These are phyloP conservation scores for Zygosaccharomyces lentus DNA, from an alignment of 805 yeast genomes.

Conservation along the genomic window DNA sequence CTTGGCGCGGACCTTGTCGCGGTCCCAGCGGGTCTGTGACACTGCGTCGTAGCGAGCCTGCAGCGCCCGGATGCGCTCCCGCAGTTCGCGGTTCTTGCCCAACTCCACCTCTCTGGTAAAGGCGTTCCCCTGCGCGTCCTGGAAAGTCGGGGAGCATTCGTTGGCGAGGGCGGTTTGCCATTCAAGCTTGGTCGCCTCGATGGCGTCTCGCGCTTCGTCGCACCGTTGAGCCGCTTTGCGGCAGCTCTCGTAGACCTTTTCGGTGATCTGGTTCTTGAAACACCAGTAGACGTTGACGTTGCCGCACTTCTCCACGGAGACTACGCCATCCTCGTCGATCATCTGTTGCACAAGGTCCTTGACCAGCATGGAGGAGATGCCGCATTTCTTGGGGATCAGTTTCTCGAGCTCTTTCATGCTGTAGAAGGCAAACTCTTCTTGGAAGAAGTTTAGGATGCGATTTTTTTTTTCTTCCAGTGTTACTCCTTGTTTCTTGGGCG, in stretches of 20 bases:
- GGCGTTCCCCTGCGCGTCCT: conserved; percentile 7
- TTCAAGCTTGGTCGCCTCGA: conserved; percentile 12
- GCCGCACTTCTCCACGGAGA: conserved; percentile 54
- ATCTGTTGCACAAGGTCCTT: conserved; percentile 46
- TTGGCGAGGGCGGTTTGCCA: conserved; percentile 7
- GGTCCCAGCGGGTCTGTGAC: conserved; percentile 26
- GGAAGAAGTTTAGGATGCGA: conserved; percentile 39
- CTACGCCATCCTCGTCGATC: conserved; percentile 45
- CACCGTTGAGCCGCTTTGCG: conserved; percentile 10
- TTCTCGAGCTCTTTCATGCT: conserved; percentile 50
- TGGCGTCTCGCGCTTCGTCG: conserved; percentile 12
- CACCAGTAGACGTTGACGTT: conserved; percentile 49
- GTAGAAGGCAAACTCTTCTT: conserved; percentile 40
- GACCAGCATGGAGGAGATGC: conserved; percentile 51
- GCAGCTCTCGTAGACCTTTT: conserved; percentile 15
- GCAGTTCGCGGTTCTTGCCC: conserved; percentile 8
- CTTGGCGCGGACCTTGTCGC: conserved; percentile 12
- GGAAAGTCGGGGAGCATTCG: conserved; percentile 7
- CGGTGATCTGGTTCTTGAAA: conserved; percentile 29
- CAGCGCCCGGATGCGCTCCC: conserved; percentile 9
- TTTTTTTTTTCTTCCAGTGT: conserved; percentile 40
- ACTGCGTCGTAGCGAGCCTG: conserved; percentile 9
- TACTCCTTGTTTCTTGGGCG: conserved; percentile 33
- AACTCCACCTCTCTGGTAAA: conserved; percentile 15
- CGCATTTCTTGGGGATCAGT: conserved; percentile 41